phyloP scores from a whole-genome alignment of 2,329 filamentous ascomycete genomes.

The Chrysoporthe deuterocubensis region DNA sequence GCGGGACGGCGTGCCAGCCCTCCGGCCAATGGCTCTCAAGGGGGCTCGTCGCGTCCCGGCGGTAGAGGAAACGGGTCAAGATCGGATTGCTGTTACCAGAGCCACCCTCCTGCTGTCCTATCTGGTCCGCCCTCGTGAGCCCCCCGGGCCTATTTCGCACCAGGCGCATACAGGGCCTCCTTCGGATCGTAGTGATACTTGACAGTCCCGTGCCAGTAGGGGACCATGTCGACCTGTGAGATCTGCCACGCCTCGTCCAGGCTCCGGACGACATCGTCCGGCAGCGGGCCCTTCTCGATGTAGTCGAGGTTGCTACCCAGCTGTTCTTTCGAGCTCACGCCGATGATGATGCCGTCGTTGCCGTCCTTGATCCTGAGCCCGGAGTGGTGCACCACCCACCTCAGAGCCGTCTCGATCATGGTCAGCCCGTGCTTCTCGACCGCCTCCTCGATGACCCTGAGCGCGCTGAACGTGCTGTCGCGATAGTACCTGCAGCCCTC shows the following conservation, averaged over 20 bases:
- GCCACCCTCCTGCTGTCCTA: background rate
- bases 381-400: conserved; percentile 76
- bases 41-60: background rate
- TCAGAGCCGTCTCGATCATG: conserved; percentile 72
- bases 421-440: conserved; percentile 70
- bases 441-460: conserved; percentile 70
- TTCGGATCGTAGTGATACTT: conserved; percentile 70
- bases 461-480: conserved; percentile 64
- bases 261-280: conserved; percentile 73
- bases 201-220: conserved; percentile 64
- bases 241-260: conserved; percentile 78
- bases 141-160: conserved; percentile 40
- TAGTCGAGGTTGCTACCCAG: conserved; percentile 60
- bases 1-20: too few species aligned
- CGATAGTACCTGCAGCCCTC: conserved; percentile 62
- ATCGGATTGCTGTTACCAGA: background rate
- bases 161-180: conserved; percentile 59
- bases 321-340: conserved; percentile 61
- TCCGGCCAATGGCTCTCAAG: too few species aligned
- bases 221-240: conserved; percentile 59
- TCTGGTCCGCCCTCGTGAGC: background rate
- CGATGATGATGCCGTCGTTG: conserved; percentile 64
- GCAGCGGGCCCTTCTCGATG: conserved; percentile 72
- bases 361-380: conserved; percentile 55
- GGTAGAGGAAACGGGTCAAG: background rate